Evolutionary conservation across 257 asterid genomes (phyloP).

Genomic region (Ligustrum vulgare): DNA sequence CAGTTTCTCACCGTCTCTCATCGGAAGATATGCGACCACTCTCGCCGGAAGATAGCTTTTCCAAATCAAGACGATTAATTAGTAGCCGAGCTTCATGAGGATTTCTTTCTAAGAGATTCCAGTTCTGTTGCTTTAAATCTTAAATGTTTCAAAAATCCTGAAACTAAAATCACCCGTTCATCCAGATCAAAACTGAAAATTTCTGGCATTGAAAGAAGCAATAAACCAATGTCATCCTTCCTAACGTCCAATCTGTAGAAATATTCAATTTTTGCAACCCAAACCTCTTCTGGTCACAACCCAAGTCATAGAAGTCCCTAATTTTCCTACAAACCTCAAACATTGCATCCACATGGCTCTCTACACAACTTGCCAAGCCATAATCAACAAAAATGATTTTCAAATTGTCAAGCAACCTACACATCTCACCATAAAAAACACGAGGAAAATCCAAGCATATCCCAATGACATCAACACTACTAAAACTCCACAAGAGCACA

Average conservation of each 20-base stretch:
- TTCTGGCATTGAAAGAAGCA: conserved; percentile 56
- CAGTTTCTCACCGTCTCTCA: too few relatives aligned
- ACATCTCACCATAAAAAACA: conserved; percentile 38
- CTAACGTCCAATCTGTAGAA: conserved; percentile 42
- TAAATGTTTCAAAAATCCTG: conserved; percentile 46
- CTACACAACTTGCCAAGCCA: conserved; percentile 41
- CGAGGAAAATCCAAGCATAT: conserved; percentile 56
- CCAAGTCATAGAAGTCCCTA: conserved; percentile 50
- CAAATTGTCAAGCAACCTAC: conserved; percentile 48
- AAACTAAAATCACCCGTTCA: conserved; percentile 43
- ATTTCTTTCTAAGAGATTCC: too few relatives aligned
- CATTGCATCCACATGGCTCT: conserved; percentile 44
- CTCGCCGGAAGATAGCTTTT: too few relatives aligned
- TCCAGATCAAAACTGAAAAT: conserved; percentile 40
- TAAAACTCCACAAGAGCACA: too few relatives aligned
- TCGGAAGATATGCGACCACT: too few relatives aligned
- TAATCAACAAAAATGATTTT: conserved; percentile 43
- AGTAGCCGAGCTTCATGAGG: too few relatives aligned
- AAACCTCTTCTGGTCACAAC: conserved; percentile 53
- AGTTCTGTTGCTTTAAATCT: conserved; percentile 36
- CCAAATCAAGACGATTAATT: too few relatives aligned
- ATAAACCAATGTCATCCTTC: conserved; percentile 44
- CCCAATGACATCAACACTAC: conserved; percentile 40
- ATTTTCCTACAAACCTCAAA: too few relatives aligned
- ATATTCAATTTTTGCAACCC: conserved; percentile 46